Percentiles rank a stretch among this genome's conserved stretches.
These are phyloP conservation scores for Scenedesmus sp. DNA, from an alignment of 163 green algal species.

Conservation along the genomic window DNA sequence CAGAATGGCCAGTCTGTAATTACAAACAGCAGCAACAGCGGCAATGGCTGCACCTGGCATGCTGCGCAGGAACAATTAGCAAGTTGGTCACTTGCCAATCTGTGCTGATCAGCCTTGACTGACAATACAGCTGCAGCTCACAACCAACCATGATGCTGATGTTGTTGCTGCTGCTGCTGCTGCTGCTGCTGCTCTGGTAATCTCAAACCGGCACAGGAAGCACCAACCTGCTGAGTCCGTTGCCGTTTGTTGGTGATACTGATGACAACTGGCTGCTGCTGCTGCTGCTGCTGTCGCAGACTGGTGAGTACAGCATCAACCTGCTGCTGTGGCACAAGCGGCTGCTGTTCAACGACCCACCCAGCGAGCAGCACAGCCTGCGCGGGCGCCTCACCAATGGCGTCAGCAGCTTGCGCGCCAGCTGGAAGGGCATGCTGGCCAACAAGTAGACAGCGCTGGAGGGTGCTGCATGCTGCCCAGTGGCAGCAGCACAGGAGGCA, in stretches of 20 bases:
- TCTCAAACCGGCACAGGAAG: not conserved
- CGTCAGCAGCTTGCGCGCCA: not conserved
- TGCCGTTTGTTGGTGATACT: no score
- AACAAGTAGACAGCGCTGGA: not conserved
- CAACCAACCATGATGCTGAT: no score
- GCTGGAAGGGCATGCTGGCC: conserved; percentile 27
- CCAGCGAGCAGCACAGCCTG: not conserved
- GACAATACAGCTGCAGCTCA: not conserved
- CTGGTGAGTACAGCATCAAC: conserved; percentile 27
- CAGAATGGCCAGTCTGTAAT: no score
- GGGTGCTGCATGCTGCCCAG: not conserved
- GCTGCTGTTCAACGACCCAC: conserved; percentile 35
- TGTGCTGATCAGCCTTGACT: not conserved
- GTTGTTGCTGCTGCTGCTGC: not conserved
- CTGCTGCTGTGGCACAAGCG: conserved; percentile 55
- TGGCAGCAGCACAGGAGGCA: no score
- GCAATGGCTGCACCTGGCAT: no score
- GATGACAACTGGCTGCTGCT: not conserved
- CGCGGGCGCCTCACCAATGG: not conserved
- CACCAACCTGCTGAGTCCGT: not conserved
- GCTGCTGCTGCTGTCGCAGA: not conserved
- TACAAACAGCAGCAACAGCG: not conserved
- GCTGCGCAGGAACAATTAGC: no score
- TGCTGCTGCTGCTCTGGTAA: not conserved
- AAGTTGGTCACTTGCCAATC: no score